Evolutionary conservation across 1,284 basidiomycete genomes (phyloP).

Genomic region (Golubevia sp.): DNA sequence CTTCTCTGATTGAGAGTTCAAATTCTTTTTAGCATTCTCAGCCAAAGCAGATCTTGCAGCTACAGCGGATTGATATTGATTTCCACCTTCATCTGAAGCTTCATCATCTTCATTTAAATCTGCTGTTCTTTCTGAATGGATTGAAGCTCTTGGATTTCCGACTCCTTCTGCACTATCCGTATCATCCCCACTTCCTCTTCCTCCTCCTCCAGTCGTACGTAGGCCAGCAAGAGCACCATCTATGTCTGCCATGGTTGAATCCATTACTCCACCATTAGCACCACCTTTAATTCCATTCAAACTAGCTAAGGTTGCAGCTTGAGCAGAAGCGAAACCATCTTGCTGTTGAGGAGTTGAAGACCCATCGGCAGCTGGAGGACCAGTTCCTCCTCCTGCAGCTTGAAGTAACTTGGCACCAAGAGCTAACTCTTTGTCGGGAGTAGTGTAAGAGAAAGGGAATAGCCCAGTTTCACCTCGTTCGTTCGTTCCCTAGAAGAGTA

Average conservation of each 20-base stretch:
- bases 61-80: conserved; percentile 3
- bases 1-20: conserved; percentile 26
- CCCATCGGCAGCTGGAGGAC: too few relatives aligned
- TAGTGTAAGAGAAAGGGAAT: conserved; percentile 89
- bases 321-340: too few relatives aligned
- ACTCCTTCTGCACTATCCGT: too few relatives aligned
- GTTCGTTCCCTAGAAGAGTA: conserved; percentile 76
- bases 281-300: too few relatives aligned
- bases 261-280: conserved; percentile 34
- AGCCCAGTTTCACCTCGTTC: conserved; percentile 79
- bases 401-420: conserved; percentile 17
- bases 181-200: too few relatives aligned
- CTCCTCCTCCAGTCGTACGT: not conserved
- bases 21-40: conserved; percentile 48
- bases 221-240: conserved; percentile 55
- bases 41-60: conserved; percentile 53
- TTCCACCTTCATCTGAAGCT: conserved; percentile 19
- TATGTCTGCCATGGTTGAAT: conserved; percentile 57
- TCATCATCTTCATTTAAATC: conserved; percentile 21
- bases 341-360: not conserved
- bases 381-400: not conserved
- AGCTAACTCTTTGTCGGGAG: conserved; percentile 38
- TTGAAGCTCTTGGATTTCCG: too few relatives aligned
- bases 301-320: too few relatives aligned
- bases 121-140: too few relatives aligned